phyloP scores from a whole-genome alignment of 345 rosid genomes.

The Pseudoturritis turrita region DNA sequence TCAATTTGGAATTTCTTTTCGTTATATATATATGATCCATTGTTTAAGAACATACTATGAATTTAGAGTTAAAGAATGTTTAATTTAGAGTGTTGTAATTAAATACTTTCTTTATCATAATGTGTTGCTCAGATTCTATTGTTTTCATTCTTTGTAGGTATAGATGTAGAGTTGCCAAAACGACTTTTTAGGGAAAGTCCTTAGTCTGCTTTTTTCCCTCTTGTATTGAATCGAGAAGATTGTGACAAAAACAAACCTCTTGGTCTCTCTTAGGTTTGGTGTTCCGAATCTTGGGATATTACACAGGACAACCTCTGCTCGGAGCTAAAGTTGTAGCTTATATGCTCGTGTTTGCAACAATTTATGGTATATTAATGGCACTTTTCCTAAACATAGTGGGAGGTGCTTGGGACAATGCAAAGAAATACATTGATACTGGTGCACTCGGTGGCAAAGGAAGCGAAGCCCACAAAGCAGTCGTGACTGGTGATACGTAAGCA shows the following conservation, averaged over 20 bases:
- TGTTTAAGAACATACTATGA: too few relatives aligned
- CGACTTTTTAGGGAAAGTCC: too few relatives aligned
- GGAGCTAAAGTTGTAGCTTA: slow-evolving; percentile 97
- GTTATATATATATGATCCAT: too few relatives aligned
- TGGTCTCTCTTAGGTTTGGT: slow-evolving; percentile 57
- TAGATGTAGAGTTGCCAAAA: too few relatives aligned
- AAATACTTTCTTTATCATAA: too few relatives aligned
- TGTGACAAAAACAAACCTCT: slow-evolving; percentile 9
- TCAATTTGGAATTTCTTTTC: too few relatives aligned
- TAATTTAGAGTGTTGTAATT: too few relatives aligned
- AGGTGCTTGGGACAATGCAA: slow-evolving; percentile 99
- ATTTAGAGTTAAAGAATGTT: too few relatives aligned
- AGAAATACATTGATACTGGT: slow-evolving; percentile 94
- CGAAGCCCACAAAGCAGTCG: slow-evolving; percentile 92
- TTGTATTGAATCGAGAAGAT: not conserved
- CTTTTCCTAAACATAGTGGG: slow-evolving; percentile 97
- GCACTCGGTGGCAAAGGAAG: slow-evolving; percentile 99
- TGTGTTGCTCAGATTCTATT: too few relatives aligned
- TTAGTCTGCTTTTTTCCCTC: too few relatives aligned
- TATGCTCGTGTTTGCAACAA: slow-evolving; percentile 93
- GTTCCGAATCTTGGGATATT: slow-evolving; percentile 79
- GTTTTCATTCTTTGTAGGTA: too few relatives aligned
- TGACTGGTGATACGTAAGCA: slow-evolving; percentile 97
- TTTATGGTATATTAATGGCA: slow-evolving; percentile 97
- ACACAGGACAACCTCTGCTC: slow-evolving; percentile 87